Evolutionary conservation across 2,329 filamentous ascomycete species (phyloP), one percentile per base, ranked within the genome.

Genomic region (Westerdykella ornata): DNA sequence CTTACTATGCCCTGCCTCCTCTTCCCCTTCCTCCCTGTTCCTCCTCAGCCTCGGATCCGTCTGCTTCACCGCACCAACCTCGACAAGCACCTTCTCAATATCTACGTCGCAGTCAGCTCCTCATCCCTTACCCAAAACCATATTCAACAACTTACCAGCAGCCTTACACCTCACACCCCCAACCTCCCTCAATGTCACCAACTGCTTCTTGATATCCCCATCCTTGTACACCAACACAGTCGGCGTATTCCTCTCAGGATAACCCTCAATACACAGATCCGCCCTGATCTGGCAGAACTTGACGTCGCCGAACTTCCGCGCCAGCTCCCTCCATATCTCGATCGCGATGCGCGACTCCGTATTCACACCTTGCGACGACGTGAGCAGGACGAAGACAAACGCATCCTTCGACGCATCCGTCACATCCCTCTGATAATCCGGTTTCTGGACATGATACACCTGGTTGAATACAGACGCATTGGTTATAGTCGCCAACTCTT

Each of bases 201-300:
- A 70, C 68, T 98, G 92, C 70, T 81, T 87, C 62, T 82, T 81
- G 51, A 98, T 95, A 62, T 98, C 87, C 14, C 88, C 88, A 56
- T 95, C 88, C 62, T 83, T 84, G 69, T 98, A 98, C 0, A 95
- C 78, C 48, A 98, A 63, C 28, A 98, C 88, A 0, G 92, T 98
- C 1, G 92, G 92, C 43, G 88, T 95, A 65, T 98, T 98, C 43
- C 78, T 77, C 57, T 97, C 92, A 1, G 92, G 92, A 66, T 98
- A 98, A 31, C 88, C 88, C 65, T 97, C 92, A 54, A 98, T 96
- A 43, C 92, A 95, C 70, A 96, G 80, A 60, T 88, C 82, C 5
- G 83, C 92, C 53, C 83, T 79, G 53, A 98, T 97, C 70, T 97
- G 87, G 65, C 90, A 97, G 68, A 98, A 98, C 69, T 98, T 98